Evolutionary conservation across 2,329 filamentous ascomycete genomes (phyloP).

Genomic region (Cytospora chrysosperma): DNA sequence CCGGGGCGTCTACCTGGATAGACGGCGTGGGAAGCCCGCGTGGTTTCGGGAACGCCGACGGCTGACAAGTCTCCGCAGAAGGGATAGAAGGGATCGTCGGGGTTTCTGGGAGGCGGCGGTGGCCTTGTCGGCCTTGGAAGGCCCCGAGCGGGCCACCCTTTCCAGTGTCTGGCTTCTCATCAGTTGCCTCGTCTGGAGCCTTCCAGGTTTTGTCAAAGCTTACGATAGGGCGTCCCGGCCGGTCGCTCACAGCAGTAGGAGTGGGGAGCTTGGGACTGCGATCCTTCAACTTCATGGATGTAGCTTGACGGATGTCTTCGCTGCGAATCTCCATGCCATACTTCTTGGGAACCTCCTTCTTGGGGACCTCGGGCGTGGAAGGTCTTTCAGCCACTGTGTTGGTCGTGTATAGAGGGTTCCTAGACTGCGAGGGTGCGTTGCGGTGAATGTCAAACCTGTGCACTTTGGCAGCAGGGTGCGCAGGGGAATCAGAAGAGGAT

Average conservation of each 20-base stretch:
- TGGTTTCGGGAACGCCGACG: conserved; percentile 36
- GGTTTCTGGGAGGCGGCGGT: conserved; percentile 30
- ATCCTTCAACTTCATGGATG: conserved; percentile 83
- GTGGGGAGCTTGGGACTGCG: conserved; percentile 84
- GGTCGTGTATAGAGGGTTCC: conserved; percentile 74
- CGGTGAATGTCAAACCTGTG: conserved; percentile 66
- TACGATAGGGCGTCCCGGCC: conserved; percentile 88
- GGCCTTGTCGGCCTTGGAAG: conserved; percentile 31
- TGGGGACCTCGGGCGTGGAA: conserved; percentile 33
- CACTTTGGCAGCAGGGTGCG: conserved; percentile 42
- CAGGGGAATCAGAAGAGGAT: conserved; percentile 34
- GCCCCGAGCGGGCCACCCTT: conserved; percentile 24
- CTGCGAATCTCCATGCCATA: conserved; percentile 80
- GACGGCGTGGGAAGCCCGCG: conserved; percentile 41
- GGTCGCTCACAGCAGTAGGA: conserved; percentile 88
- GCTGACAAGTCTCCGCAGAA: conserved; percentile 49
- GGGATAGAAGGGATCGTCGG: conserved; percentile 53
- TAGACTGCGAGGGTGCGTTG: conserved; percentile 80
- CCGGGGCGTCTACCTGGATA: conserved; percentile 45
- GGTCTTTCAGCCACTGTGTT: conserved; percentile 47
- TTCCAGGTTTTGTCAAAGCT: conserved; percentile 90
- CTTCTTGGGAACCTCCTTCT: conserved; percentile 57
- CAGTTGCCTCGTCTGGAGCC: conserved; percentile 68
- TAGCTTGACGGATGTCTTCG: conserved; percentile 86
- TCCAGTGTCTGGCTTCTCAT: conserved; percentile 59